A percentile compares a stretch with the other conserved stretches of the same genome.
Conservation (phyloP, 371 early-diverging fungal genomes). For the Mortierella sp. region DNA sequence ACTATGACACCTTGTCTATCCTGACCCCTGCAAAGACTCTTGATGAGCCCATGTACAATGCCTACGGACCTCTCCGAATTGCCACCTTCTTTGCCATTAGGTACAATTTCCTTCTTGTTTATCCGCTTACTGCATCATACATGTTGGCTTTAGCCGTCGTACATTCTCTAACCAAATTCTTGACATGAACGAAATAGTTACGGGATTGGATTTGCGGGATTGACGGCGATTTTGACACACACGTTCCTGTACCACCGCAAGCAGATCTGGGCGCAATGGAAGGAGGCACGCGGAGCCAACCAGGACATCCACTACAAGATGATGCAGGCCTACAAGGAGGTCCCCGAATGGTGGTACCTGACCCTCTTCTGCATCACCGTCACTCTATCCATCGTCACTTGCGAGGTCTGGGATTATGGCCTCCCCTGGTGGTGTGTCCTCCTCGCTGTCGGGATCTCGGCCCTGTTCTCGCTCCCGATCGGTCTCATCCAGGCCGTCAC, state of each 20-base stretch:
- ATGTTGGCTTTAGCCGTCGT: no score
- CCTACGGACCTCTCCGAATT: constrained; percentile 66
- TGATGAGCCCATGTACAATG: constrained; percentile 50
- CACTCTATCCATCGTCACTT: constrained; percentile 68
- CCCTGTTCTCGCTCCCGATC: constrained; percentile 81
- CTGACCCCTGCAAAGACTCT: constrained; percentile 63
- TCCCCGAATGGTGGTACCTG: constrained; percentile 85
- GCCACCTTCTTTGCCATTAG: constrained; percentile 70
- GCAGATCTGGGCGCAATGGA: constrained; percentile 60
- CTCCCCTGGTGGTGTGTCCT: constrained; percentile 82
- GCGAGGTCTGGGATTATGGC: constrained; percentile 71
- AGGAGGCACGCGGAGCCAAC: constrained; percentile 34
- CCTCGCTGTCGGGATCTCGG: constrained; percentile 73
- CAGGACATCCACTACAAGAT: constrained; percentile 61
- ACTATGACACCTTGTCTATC: constrained; percentile 61
- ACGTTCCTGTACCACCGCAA: constrained; percentile 65
- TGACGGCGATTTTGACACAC: constrained; percentile 67
- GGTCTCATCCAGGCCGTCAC: constrained; percentile 85
- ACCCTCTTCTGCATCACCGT: constrained; percentile 69
- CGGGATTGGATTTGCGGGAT: constrained; percentile 63
- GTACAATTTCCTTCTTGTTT: not conserved
- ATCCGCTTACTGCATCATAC: not conserved
- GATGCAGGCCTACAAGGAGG: constrained; percentile 67
- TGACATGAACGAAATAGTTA: constrained; percentile 25
- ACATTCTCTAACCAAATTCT: not conserved